Conservation (phyloP, 495 filamentous ascomycete genomes). For the Parathielavia hyrcaniae region DNA sequence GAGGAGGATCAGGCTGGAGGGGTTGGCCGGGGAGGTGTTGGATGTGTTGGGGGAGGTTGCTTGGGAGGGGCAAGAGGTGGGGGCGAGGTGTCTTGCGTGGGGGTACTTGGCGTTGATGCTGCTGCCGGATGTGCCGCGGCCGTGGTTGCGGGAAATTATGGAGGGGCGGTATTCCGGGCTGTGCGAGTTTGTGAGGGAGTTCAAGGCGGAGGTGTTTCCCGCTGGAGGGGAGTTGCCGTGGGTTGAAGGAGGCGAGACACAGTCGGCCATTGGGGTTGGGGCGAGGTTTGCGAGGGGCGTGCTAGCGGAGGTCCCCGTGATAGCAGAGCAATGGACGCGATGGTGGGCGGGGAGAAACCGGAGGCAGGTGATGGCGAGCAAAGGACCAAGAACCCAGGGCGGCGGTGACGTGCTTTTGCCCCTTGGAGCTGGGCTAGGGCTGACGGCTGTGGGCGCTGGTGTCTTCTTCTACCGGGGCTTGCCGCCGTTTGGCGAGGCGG, state of each 20-base stretch:
- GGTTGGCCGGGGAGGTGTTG: conserved; percentile 61
- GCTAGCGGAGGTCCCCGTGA: conserved; percentile 19
- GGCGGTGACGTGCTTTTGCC: conserved; percentile 15
- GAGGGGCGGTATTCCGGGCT: conserved; percentile 48
- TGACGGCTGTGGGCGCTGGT: conserved; percentile 21
- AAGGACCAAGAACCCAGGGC: not conserved
- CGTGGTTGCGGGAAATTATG: conserved; percentile 64
- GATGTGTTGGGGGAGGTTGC: conserved; percentile 61
- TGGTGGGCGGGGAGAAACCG: conserved; percentile 24
- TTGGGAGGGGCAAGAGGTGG: conserved; percentile 50
- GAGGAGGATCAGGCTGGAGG: conserved; percentile 61
- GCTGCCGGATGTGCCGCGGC: conserved; percentile 60
- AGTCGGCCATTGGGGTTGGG: conserved; percentile 19
- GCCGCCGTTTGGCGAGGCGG: conserved; percentile 31
- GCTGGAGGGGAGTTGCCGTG: conserved; percentile 13
- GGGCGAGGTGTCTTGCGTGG: conserved; percentile 68
- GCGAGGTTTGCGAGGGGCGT: conserved; percentile 31
- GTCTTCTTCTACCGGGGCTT: conserved; percentile 25
- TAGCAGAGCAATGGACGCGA: conserved; percentile 23
- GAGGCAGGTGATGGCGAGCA: conserved; percentile 8
- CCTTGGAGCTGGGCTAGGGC: conserved; percentile 22
- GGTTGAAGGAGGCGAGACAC: conserved; percentile 4
- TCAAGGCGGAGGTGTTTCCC: conserved; percentile 40
- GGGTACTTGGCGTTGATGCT: conserved; percentile 73
- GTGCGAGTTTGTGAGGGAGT: conserved; percentile 47